These are phyloP conservation scores for Calocybe indica DNA, from an alignment of 768 basidiomycete genomes.

Conservation along the genomic window DNA sequence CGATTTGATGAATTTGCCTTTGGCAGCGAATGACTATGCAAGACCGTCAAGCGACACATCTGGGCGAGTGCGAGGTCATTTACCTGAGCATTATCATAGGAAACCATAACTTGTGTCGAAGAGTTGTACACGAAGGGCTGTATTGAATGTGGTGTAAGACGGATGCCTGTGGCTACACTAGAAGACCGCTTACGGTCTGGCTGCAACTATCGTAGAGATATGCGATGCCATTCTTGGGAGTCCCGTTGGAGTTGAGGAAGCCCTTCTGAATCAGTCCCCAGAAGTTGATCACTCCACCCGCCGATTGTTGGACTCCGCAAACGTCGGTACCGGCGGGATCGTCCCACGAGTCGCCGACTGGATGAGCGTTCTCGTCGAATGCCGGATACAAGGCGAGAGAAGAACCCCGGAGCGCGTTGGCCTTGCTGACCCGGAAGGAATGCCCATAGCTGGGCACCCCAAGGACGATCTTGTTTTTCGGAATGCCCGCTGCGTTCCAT, in stretches of 20 bases:
- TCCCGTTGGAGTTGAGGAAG: constrained; percentile 45
- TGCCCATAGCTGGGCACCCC: constrained; percentile 85
- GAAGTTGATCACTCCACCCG: constrained; percentile 56
- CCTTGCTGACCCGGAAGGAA: constrained; percentile 51
- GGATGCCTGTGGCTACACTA: background rate
- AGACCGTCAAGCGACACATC: background rate
- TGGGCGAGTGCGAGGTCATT: background rate
- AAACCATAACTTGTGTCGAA: constrained; percentile 38
- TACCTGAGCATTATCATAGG: constrained; percentile 40
- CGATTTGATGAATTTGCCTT: constrained; percentile 53
- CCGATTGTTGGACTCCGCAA: constrained; percentile 46
- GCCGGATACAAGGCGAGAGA: constrained; percentile 44
- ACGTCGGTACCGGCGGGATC: constrained; percentile 42
- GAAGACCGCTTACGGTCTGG: constrained; percentile 50
- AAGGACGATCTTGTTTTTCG: constrained; percentile 60
- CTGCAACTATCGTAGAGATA: constrained; percentile 61
- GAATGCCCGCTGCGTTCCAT: constrained; percentile 78
- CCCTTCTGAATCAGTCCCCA: constrained; percentile 58
- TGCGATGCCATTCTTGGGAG: constrained; percentile 40
- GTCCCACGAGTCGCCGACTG: constrained; percentile 62
- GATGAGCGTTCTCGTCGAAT: constrained; percentile 45
- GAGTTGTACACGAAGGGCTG: constrained; percentile 42
- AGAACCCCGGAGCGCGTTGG: constrained; percentile 36
- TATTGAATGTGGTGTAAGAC: background rate
- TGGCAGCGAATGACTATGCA: constrained; percentile 34